phyloP scores from a whole-genome alignment of 345 rosid genomes.

The Orychophragmus violaceus region DNA sequence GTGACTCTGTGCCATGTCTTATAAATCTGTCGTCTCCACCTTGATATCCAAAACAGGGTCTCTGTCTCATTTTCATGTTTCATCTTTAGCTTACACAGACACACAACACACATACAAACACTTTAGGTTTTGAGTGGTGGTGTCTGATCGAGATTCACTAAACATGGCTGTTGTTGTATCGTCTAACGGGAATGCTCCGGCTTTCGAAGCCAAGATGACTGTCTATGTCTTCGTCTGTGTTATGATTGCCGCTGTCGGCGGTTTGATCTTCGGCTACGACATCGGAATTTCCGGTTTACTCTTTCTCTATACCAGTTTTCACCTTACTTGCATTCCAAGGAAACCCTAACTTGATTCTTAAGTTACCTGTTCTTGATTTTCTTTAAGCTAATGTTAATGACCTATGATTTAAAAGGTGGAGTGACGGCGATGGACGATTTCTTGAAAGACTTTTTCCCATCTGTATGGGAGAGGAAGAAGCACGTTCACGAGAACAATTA shows the following conservation, averaged over 20 bases:
- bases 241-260: neutral
- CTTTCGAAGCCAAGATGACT: neutral
- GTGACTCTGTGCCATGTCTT: neutral
- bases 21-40: neutral
- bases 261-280: neutral
- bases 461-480: neutral
- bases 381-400: neutral
- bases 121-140: neutral
- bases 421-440: neutral
- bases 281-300: neutral
- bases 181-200: neutral
- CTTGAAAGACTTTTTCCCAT: neutral
- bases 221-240: neutral
- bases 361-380: too few species aligned
- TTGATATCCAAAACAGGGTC: neutral
- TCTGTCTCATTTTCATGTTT: neutral
- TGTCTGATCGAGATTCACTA: neutral
- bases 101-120: neutral
- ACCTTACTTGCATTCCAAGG: neutral
- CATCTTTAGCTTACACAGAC: neutral
- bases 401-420: neutral
- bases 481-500: neutral
- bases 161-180: neutral
- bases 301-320: neutral
- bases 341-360: neutral